Conservation (phyloP, 2,329 filamentous ascomycete species). For the Epichloe gansuensis region DNA sequence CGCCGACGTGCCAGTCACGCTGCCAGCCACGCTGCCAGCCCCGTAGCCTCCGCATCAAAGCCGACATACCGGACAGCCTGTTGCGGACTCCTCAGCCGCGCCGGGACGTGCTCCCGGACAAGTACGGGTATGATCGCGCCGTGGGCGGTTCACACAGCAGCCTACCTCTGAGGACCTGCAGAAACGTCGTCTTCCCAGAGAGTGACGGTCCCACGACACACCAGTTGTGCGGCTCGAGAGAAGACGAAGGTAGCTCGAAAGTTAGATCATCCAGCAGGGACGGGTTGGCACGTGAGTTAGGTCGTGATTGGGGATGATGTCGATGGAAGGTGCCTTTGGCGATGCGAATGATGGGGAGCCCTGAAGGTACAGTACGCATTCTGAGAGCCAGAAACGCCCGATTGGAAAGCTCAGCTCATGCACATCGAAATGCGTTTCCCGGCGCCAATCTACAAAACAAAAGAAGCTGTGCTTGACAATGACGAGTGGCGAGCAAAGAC, state of each 20-base stretch:
- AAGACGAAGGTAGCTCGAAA: constrained; percentile 54
- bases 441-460: no score
- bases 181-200: constrained; percentile 68
- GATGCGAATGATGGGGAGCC: constrained; percentile 56
- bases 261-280: constrained; percentile 60
- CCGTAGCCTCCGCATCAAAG: constrained; percentile 62
- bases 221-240: constrained; percentile 53
- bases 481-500: no score
- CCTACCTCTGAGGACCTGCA: constrained; percentile 66
- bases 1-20: constrained; percentile 49
- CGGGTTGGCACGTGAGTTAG: constrained; percentile 43
- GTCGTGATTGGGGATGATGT: constrained; percentile 48
- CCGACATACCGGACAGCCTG: constrained; percentile 80
- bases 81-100: constrained; percentile 43
- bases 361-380: constrained; percentile 12
- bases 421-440: no score
- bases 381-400: neutral
- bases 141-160: constrained; percentile 64
- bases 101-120: constrained; percentile 51
- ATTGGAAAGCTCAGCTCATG: no score
- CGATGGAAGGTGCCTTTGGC: constrained; percentile 74
- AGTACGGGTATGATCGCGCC: constrained; percentile 66
- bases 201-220: constrained; percentile 71
- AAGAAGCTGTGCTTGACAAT: no score
- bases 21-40: constrained; percentile 37